Conservation (phyloP, 768 basidiomycete genomes). For the Russula sp. region DNA sequence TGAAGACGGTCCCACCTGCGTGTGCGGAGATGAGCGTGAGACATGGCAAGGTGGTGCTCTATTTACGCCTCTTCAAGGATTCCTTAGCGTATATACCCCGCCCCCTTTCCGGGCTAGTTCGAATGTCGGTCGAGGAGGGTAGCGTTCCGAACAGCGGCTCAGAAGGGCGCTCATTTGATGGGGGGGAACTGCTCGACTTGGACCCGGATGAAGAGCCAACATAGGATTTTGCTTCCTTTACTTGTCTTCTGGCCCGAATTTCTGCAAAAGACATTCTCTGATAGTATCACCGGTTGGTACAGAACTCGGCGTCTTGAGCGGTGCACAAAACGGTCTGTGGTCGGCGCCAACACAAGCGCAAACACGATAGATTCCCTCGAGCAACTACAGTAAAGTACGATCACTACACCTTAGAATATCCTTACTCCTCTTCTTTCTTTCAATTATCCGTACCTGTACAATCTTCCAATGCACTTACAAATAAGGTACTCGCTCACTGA, state of each 20-base stretch:
- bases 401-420: constrained; percentile 7
- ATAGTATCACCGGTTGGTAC: no score
- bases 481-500: constrained; percentile 26
- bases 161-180: not conserved
- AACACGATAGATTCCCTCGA: constrained; percentile 12
- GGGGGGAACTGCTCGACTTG: not conserved
- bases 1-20: constrained; percentile 54
- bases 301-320: no score
- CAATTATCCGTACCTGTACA: not conserved
- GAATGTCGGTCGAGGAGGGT: constrained; percentile 11
- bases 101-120: constrained; percentile 9
- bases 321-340: not conserved
- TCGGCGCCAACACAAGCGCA: constrained; percentile 22
- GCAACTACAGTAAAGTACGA: constrained; percentile 1
- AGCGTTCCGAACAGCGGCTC: constrained; percentile 4
- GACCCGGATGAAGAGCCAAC: constrained; percentile 4
- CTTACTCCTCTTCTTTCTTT: not conserved
- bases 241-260: constrained; percentile 10
- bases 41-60: not conserved
- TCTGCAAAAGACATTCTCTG: constrained; percentile 13
- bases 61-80: constrained; percentile 15
- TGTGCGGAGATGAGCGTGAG: not conserved
- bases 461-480: not conserved
- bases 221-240: constrained; percentile 12
- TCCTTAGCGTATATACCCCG: constrained; percentile 22